phyloP scores from a whole-genome alignment of 192 early-diverging fungal species.

The Coemansia sp. region DNA sequence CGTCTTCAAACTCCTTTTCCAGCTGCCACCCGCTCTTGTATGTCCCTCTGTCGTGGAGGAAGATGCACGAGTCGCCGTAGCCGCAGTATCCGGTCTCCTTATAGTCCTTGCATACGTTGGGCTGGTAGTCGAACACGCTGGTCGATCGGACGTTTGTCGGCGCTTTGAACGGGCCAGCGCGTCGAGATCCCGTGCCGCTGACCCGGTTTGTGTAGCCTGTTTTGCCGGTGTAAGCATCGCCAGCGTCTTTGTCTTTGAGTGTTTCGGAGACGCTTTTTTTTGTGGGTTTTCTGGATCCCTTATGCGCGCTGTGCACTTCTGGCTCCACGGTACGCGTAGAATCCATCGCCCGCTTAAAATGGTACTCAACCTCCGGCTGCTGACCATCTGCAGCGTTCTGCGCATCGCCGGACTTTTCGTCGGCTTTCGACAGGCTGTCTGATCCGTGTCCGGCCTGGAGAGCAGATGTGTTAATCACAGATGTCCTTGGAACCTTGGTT shows the following conservation, averaged over 20 bases:
- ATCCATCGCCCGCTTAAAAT: conserved; percentile 36
- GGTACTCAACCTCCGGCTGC: conserved; percentile 15
- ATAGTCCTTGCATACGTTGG: conserved; percentile 99
- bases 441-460: conserved; percentile 26
- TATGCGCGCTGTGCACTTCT: conserved; percentile 34
- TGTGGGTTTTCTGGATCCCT: conserved; percentile 12
- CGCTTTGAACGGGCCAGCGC: conserved; percentile 40
- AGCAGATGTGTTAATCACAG: conserved; percentile 37
- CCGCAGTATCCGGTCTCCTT: conserved; percentile 95
- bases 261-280: not conserved
- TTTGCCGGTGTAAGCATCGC: conserved; percentile 65
- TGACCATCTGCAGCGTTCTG: too few relatives aligned
- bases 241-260: not conserved
- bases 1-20: conserved; percentile 96
- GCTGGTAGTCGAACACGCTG: conserved; percentile 87
- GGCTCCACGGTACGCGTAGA: conserved; percentile 50
- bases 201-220: conserved; percentile 66
- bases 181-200: conserved; percentile 62
- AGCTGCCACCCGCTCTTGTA: conserved; percentile 97
- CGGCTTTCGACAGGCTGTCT: conserved; percentile 11
- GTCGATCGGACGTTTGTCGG: conserved; percentile 46
- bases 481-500: conserved; percentile 52
- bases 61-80: conserved; percentile 97
- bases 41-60: conserved; percentile 96
- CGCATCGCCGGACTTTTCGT: conserved; percentile 30